These are phyloP conservation scores for Venturia asperata DNA, from an alignment of 2,329 filamentous ascomycete species.

Conservation along the genomic window DNA sequence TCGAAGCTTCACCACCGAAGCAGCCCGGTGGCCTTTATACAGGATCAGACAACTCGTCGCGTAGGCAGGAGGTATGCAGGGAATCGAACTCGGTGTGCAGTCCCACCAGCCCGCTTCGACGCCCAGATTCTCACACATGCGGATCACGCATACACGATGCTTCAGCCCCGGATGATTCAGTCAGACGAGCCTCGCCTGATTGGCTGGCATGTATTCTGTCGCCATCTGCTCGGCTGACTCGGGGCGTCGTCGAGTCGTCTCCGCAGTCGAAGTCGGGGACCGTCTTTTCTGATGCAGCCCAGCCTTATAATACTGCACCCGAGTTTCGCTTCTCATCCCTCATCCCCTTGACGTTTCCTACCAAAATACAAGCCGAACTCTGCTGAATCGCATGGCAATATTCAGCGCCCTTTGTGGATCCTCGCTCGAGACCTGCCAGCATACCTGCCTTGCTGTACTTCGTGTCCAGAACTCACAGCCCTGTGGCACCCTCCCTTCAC, in stretches of 20 bases:
- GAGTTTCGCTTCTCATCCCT: not conserved
- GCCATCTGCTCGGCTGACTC: constrained; percentile 1
- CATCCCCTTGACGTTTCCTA: not conserved
- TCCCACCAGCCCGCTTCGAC: not conserved
- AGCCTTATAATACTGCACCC: not conserved
- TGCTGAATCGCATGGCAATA: not conserved
- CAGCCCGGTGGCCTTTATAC: not conserved
- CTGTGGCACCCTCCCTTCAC: not conserved
- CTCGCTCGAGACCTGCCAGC: not conserved
- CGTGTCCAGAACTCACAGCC: not conserved
- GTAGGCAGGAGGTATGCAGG: not conserved
- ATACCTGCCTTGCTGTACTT: not conserved
- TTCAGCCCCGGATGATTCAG: not conserved
- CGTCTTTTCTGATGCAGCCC: constrained; percentile 1
- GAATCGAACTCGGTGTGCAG: not conserved
- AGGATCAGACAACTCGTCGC: constrained; percentile 1
- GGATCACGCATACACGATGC: not conserved
- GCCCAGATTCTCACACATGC: not conserved
- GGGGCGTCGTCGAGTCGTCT: not conserved
- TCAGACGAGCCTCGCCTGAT: constrained; percentile 9
- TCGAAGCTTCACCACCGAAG: not conserved
- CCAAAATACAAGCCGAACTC: too few relatives aligned
- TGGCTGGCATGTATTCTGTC: not conserved
- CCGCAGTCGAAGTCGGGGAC: not conserved
- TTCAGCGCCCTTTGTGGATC: not conserved